phyloP scores from a whole-genome alignment of 208 protist species.

The Leptomonas pyrrhocoris region DNA sequence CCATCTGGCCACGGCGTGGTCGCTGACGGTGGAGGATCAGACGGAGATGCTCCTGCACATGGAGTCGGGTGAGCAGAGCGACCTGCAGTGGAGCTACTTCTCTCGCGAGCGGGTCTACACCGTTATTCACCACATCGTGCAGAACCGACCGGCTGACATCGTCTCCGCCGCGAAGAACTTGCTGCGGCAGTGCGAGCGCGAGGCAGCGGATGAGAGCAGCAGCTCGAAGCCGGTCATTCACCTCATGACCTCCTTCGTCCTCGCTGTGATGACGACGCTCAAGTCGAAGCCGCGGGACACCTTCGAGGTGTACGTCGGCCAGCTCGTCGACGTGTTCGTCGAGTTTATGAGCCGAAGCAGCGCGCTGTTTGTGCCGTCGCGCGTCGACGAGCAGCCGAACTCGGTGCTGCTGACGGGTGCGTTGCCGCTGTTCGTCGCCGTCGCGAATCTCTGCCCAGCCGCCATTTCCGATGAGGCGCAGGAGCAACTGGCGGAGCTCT shows the following conservation, averaged over 20 bases:
- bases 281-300: conserved; percentile 12
- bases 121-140: conserved; percentile 49
- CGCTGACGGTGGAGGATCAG: conserved; percentile 62
- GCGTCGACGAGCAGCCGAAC: conserved; percentile 36
- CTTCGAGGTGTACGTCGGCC: conserved; percentile 28
- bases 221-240: conserved; percentile 41
- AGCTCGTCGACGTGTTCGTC: conserved; percentile 58
- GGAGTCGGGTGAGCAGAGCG: conserved; percentile 33
- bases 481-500: conserved; percentile 41
- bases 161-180: conserved; percentile 33
- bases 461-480: conserved; percentile 42
- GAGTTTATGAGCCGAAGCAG: conserved; percentile 33
- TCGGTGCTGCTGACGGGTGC: conserved; percentile 72
- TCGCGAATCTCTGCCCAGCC: conserved; percentile 62
- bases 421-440: conserved; percentile 67
- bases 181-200: conserved; percentile 36
- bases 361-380: conserved; percentile 14
- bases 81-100: conserved; percentile 52
- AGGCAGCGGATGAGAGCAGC: conserved; percentile 19
- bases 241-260: conserved; percentile 73
- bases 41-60: conserved; percentile 62
- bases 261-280: conserved; percentile 52
- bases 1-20: conserved; percentile 47
- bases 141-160: conserved; percentile 32
- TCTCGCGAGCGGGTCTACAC: conserved; percentile 46